These are phyloP conservation scores for Aureobasidium zeae DNA, from an alignment of 2,329 filamentous ascomycete species.

Conservation along the genomic window DNA sequence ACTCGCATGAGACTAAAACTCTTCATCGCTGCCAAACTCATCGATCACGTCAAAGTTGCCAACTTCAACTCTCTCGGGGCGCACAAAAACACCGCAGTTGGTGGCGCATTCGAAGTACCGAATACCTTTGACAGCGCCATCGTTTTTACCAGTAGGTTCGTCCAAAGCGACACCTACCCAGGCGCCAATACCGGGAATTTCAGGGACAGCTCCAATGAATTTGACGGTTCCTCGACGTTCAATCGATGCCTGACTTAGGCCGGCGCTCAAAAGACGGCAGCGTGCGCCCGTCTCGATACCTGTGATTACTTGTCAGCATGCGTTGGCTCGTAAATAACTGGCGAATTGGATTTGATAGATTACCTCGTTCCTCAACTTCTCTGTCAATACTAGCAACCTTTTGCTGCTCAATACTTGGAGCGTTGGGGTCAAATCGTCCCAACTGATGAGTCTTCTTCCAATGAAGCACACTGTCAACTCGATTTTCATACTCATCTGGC, in stretches of 20 bases:
- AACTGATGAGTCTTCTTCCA: constrained; percentile 95
- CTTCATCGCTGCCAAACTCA: constrained; percentile 69
- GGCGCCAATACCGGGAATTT: constrained; percentile 53
- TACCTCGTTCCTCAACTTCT: constrained; percentile 59
- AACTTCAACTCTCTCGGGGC: constrained; percentile 66
- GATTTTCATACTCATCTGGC: constrained; percentile 73
- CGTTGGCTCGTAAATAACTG: too few species aligned
- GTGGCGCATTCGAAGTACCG: constrained; percentile 61
- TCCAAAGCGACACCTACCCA: constrained; percentile 70
- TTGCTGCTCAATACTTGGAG: constrained; percentile 62
- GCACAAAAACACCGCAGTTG: constrained; percentile 70
- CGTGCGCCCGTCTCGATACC: constrained; percentile 36
- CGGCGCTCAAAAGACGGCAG: constrained; percentile 44
- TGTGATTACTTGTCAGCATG: constrained; percentile 18
- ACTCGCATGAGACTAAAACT: constrained; percentile 44
- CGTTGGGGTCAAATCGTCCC: constrained; percentile 88
- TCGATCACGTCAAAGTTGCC: constrained; percentile 60
- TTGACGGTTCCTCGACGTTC: constrained; percentile 57
- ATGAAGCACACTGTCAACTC: constrained; percentile 77
- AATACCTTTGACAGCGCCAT: constrained; percentile 57
- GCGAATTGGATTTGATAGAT: background rate
- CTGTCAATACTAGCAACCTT: constrained; percentile 59
- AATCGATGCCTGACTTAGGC: constrained; percentile 39
- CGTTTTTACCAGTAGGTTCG: constrained; percentile 74
- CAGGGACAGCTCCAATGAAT: constrained; percentile 64